Percentiles rank a stretch among this genome's conserved stretches.
Conservation (phyloP, 345 rosid genomes). For the Iberis pinnata region DNA sequence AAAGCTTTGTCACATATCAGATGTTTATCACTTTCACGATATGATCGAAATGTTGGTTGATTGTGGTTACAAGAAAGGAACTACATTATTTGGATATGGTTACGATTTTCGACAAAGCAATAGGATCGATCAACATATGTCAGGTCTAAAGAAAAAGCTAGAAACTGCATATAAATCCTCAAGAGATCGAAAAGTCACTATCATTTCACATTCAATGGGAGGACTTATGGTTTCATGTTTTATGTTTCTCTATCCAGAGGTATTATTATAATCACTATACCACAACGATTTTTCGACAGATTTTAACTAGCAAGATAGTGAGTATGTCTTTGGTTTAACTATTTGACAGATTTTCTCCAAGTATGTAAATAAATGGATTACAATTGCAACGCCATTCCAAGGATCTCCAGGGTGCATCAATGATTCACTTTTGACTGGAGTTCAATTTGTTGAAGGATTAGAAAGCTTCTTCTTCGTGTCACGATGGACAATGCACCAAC, state of each 20-base stretch:
- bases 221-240: conserved; percentile 69
- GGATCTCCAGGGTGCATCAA: conserved; percentile 88
- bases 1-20: conserved; percentile 49
- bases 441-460: conserved; percentile 87
- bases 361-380: conserved; percentile 77
- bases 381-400: conserved; percentile 88
- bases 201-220: conserved; percentile 92
- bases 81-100: conserved; percentile 79
- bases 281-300: conserved; percentile 1
- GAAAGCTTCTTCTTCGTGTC: conserved; percentile 82
- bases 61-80: conserved; percentile 73
- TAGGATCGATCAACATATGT: conserved; percentile 56
- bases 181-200: conserved; percentile 60
- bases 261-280: conserved; percentile 27
- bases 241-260: conserved; percentile 62
- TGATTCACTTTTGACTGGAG: conserved; percentile 81
- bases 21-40: conserved; percentile 82
- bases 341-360: conserved; percentile 61
- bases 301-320: neutral
- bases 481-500: conserved; percentile 90
- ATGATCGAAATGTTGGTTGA: conserved; percentile 74
- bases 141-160: conserved; percentile 57
- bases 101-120: conserved; percentile 93
- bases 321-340: conserved; percentile 5
- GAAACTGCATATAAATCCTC: conserved; percentile 69